A percentile compares a stretch with the other conserved stretches of the same genome.
Evolutionary conservation across 305 asterid genomes (phyloP).

Genomic region (Fraxinus baroniana): DNA sequence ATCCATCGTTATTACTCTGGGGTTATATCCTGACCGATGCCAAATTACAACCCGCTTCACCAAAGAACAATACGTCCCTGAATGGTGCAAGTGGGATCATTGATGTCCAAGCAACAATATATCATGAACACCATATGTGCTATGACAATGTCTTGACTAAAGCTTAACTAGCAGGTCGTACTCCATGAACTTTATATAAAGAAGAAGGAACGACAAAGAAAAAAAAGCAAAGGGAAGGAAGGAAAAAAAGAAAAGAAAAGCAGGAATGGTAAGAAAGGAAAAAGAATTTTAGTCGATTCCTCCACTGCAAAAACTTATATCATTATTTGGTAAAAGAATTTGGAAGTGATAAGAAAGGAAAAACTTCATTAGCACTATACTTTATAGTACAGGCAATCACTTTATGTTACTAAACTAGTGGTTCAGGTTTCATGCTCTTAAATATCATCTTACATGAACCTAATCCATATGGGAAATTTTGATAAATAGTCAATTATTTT

Average conservation of each 20-base stretch:
- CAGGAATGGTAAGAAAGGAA: background rate
- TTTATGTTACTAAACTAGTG: background rate
- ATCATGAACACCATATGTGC: background rate
- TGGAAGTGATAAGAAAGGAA: background rate
- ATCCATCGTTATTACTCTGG: background rate
- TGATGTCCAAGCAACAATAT: background rate
- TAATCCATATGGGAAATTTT: background rate
- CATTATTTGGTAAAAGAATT: background rate
- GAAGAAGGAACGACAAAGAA: background rate
- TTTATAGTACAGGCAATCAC: background rate
- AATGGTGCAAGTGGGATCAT: background rate
- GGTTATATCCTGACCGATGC: background rate
- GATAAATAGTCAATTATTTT: background rate
- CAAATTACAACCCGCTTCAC: background rate
- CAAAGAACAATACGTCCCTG: background rate
- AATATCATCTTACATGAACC: background rate
- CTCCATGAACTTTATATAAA: background rate
- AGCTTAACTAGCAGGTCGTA: background rate
- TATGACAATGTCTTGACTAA: background rate
- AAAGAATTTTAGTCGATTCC: background rate
- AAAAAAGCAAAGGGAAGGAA: background rate
- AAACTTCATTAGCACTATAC: background rate
- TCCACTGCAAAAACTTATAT: background rate
- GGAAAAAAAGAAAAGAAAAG: background rate
- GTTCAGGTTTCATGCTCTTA: background rate